Conservation (phyloP, 257 asterid species). For the Misopates orontium region DNA sequence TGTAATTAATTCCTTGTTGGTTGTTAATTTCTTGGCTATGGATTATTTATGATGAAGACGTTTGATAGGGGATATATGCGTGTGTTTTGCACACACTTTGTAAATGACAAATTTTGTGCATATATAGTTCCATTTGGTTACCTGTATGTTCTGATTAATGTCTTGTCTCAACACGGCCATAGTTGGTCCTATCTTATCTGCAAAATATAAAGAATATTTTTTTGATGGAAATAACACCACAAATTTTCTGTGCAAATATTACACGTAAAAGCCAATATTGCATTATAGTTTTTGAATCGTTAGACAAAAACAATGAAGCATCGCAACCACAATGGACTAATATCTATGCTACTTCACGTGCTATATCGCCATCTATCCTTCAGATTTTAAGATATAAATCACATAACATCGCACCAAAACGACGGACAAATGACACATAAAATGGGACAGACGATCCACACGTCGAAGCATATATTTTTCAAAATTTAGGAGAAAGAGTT, state of each 20-base stretch:
- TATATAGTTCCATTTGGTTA: constrained; percentile 23
- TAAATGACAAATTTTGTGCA: constrained; percentile 36
- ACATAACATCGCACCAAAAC: no score
- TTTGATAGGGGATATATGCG: constrained; percentile 31
- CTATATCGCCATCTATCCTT: no score
- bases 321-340: no score
- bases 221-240: constrained; percentile 17
- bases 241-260: no score
- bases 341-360: no score
- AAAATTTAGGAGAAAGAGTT: constrained; percentile 30
- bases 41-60: constrained; percentile 9
- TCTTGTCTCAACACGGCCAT: constrained; percentile 93
- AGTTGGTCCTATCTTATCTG: constrained; percentile 98
- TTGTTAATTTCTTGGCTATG: neutral
- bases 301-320: no score
- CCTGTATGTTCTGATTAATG: constrained; percentile 78
- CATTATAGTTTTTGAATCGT: no score
- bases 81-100: constrained; percentile 46
- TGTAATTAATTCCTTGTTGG: no score
- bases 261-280: no score
- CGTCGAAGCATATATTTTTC: no score
- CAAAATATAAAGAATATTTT: constrained; percentile 23
- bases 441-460: neutral
- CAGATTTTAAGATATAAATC: neutral
- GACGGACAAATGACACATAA: no score